Percentiles rank a stretch among this genome's conserved stretches.
These are phyloP conservation scores for Sporisorium iseilematis-ciliati DNA, from an alignment of 1,284 basidiomycete genomes.

Conservation along the genomic window DNA sequence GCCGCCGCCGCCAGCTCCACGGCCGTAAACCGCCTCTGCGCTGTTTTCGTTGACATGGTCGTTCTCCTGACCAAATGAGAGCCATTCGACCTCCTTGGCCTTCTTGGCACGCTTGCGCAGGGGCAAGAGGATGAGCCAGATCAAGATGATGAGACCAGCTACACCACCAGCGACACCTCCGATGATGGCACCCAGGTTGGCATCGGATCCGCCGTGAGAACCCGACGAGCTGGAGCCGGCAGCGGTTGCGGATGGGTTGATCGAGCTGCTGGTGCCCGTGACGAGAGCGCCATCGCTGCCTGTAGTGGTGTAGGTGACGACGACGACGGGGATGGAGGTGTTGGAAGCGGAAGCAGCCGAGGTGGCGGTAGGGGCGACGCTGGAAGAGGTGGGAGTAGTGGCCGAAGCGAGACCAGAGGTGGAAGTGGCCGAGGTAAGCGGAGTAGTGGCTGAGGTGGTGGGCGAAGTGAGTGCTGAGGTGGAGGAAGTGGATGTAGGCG, in stretches of 20 bases:
- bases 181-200: conserved; percentile 58
- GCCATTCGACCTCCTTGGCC: conserved; percentile 60
- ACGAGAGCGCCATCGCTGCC: conserved; percentile 24
- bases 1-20: conserved; percentile 46
- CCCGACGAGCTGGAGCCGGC: conserved; percentile 7
- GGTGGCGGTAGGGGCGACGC: conserved; percentile 13
- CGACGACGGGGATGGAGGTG: conserved; percentile 36
- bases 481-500: conserved; percentile 25
- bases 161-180: conserved; percentile 59
- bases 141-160: conserved; percentile 50
- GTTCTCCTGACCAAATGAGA: conserved; percentile 57
- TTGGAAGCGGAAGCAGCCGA: conserved; percentile 8
- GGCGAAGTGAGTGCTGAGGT: conserved; percentile 11
- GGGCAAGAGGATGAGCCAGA: conserved; percentile 57
- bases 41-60: conserved; percentile 55
- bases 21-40: conserved; percentile 53
- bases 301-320: conserved; percentile 41
- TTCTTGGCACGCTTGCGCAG: conserved; percentile 49
- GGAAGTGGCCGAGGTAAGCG: conserved; percentile 20
- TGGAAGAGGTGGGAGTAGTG: conserved; percentile 12
- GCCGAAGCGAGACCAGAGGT: conserved; percentile 17
- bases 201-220: conserved; percentile 23
- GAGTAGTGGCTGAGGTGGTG: conserved; percentile 17
- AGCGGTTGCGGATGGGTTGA: conserved; percentile 19
- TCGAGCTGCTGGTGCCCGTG: conserved; percentile 35